Percentiles rank a stretch among this genome's conserved stretches.
phyloP scores from a whole-genome alignment of 2,329 filamentous ascomycete species.

The Diaporthe vaccinii region DNA sequence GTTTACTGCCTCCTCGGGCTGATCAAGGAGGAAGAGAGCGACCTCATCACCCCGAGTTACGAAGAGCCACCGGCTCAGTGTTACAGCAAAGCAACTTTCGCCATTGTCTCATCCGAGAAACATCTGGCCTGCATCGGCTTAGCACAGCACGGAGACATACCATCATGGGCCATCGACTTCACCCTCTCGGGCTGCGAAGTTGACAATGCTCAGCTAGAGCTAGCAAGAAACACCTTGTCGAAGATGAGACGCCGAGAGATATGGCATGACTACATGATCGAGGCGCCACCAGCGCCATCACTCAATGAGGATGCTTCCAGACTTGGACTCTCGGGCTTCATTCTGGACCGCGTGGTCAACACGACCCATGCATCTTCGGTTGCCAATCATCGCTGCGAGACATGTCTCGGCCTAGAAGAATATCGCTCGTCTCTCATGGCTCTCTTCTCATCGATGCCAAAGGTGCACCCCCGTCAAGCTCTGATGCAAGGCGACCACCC shows the following conservation, averaged over 20 bases:
- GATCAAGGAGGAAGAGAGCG: constrained; percentile 1
- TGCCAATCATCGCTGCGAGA: not conserved
- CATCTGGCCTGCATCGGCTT: constrained; percentile 16
- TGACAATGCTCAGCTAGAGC: constrained; percentile 8
- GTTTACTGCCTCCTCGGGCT: constrained; percentile 7
- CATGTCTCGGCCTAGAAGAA: not conserved
- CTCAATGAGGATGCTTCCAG: constrained; percentile 11
- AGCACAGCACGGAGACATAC: constrained; percentile 27
- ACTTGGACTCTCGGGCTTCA: constrained; percentile 19
- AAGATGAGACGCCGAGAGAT: constrained; percentile 14
- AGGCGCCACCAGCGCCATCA: not conserved
- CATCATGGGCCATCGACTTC: constrained; percentile 16
- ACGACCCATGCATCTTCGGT: not conserved
- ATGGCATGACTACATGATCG: constrained; percentile 14
- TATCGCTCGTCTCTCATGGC: constrained; percentile 1
- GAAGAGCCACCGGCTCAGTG: constrained; percentile 10
- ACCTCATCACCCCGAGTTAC: constrained; percentile 1
- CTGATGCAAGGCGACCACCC: constrained; percentile 11
- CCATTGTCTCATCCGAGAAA: constrained; percentile 18
- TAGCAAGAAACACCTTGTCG: constrained; percentile 4
- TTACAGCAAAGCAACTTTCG: constrained; percentile 18
- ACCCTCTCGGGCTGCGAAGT: constrained; percentile 21
- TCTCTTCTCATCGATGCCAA: constrained; percentile 15
- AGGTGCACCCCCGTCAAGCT: not conserved
- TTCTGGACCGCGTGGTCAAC: not conserved